These are phyloP conservation scores for Colletotrichum theobromicola DNA, from an alignment of 2,329 filamentous ascomycete genomes.

Conservation along the genomic window DNA sequence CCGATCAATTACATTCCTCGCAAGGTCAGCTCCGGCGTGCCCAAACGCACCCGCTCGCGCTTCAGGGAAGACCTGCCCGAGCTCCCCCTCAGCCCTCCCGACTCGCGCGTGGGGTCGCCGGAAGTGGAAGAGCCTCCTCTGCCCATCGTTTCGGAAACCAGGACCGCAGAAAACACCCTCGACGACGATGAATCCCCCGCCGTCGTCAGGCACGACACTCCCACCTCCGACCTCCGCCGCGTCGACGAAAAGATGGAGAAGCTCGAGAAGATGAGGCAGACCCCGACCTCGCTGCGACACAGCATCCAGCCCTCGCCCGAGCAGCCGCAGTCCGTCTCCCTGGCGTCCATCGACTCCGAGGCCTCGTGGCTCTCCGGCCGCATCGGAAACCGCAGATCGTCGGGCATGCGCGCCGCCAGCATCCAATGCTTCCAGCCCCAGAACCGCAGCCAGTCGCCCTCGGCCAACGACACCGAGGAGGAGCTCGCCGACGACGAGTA, in stretches of 20 bases:
- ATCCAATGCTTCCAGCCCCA: conserved; percentile 34
- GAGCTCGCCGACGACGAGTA: conserved; percentile 80
- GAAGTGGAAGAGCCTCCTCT: conserved; percentile 59
- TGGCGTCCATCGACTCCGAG: conserved; percentile 95
- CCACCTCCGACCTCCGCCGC: conserved; percentile 48
- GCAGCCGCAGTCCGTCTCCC: conserved; percentile 74
- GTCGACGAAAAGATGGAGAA: conserved; percentile 36
- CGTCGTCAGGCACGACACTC: conserved; percentile 49
- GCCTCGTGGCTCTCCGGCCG: conserved; percentile 93
- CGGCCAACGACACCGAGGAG: conserved; percentile 60
- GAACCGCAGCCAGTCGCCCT: conserved; percentile 31
- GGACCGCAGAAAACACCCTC: conserved; percentile 19
- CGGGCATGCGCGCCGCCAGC: conserved; percentile 49
- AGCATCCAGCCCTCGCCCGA: conserved; percentile 55
- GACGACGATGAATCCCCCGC: conserved; percentile 19
- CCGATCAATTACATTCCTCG: conserved; percentile 42
- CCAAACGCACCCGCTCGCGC: conserved; percentile 84
- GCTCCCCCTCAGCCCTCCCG: conserved; percentile 82
- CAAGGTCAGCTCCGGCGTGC: conserved; percentile 50
- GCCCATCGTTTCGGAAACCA: conserved; percentile 33
- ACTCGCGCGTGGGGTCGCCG: conserved; percentile 80
- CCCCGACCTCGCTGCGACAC: conserved; percentile 48
- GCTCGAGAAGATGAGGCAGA: conserved; percentile 42
- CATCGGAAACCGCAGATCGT: conserved; percentile 52
- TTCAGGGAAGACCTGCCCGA: conserved; percentile 94